phyloP scores from a whole-genome alignment of 805 yeast species.

The Metschnikowia baotianmanensis region DNA sequence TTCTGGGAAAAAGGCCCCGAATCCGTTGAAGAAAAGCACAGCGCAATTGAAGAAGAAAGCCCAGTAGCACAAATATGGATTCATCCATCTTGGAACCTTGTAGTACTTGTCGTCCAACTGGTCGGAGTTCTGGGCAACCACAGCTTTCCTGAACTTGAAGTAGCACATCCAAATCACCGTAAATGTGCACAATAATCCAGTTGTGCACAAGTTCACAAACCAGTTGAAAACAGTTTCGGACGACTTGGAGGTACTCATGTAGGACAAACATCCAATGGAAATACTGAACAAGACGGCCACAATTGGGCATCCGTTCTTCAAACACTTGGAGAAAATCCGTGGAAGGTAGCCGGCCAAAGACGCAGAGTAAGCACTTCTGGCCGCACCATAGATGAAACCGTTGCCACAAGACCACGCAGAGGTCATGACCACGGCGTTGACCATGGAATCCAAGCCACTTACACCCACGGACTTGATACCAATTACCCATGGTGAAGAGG shows the following conservation, averaged over 20 bases:
- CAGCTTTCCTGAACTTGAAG: conserved; percentile 40
- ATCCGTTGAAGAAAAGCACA: conserved; percentile 40
- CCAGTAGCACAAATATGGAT: conserved; percentile 20
- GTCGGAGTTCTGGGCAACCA: conserved; percentile 39
- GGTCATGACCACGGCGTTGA: conserved; percentile 32
- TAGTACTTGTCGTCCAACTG: conserved; percentile 15
- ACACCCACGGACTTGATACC: conserved; percentile 37
- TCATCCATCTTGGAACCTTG: conserved; percentile 15
- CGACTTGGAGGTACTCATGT: conserved; percentile 44
- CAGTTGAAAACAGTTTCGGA: conserved; percentile 67
- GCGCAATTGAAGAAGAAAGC: conserved; percentile 20
- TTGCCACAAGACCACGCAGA: conserved; percentile 40
- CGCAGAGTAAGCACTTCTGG: conserved; percentile 49
- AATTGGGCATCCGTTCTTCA: conserved; percentile 68
- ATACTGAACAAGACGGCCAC: conserved; percentile 50
- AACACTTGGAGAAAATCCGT: conserved; percentile 56
- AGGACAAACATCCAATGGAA: conserved; percentile 29
- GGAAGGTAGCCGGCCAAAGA: conserved; percentile 89
- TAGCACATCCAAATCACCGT: conserved; percentile 54
- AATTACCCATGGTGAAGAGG: conserved; percentile 39
- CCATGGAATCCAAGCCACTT: conserved; percentile 33
- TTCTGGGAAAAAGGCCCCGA: conserved; percentile 41
- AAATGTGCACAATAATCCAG: conserved; percentile 63
- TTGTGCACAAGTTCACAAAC: conserved; percentile 66
- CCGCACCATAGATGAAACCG: conserved; percentile 35